These are phyloP conservation scores for Hebeloma cylindrosporum DNA, from an alignment of 768 basidiomycete genomes.

Conservation along the genomic window DNA sequence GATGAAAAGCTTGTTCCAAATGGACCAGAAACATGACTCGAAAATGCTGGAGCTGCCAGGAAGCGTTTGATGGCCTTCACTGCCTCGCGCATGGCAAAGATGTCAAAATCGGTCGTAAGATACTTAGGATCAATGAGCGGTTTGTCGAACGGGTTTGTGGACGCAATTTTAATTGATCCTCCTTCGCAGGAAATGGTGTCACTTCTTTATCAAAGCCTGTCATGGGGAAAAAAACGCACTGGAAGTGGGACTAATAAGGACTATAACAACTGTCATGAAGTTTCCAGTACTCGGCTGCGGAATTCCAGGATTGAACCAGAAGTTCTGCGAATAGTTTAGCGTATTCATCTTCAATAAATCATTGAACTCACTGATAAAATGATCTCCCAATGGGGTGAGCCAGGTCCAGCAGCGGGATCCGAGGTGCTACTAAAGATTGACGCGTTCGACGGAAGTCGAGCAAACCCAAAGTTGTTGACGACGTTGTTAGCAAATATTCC, in stretches of 20 bases:
- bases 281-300: slow-evolving; percentile 27
- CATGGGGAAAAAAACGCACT: slow-evolving; percentile 23
- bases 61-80: slow-evolving; percentile 23
- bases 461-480: slow-evolving; percentile 28
- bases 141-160: slow-evolving; percentile 43
- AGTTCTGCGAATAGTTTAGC: slow-evolving; percentile 10
- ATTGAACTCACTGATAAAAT: slow-evolving; percentile 28
- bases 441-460: slow-evolving; percentile 32
- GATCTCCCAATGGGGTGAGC: slow-evolving; percentile 31
- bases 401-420: slow-evolving; percentile 20
- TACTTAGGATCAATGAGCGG: slow-evolving; percentile 51
- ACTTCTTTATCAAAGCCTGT: background rate
- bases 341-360: background rate
- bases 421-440: slow-evolving; percentile 12
- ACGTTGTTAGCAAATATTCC: slow-evolving; percentile 36
- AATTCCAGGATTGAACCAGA: slow-evolving; percentile 15
- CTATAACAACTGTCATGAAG: slow-evolving; percentile 30
- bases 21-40: slow-evolving; percentile 23
- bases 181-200: slow-evolving; percentile 19
- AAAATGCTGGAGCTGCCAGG: slow-evolving; percentile 24
- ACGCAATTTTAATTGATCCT: slow-evolving; percentile 37
- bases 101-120: slow-evolving; percentile 30
- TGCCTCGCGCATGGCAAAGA: slow-evolving; percentile 23
- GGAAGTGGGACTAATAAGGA: slow-evolving; percentile 35
- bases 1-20: slow-evolving; percentile 11